phyloP scores from a whole-genome alignment of 805 yeast species.

The Saturnispora silvae region DNA sequence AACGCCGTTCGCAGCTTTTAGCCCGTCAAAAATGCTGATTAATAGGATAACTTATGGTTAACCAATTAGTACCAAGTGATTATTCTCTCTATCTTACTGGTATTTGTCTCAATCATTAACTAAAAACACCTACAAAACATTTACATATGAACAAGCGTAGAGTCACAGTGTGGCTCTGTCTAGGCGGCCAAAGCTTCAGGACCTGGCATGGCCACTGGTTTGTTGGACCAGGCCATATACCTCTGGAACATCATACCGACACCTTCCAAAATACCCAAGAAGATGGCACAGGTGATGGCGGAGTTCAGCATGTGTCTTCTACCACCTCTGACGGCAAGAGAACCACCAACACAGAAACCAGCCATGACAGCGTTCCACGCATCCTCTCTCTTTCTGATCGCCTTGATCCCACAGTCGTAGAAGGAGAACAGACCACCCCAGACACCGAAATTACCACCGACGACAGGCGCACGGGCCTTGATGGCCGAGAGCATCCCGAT shows the following conservation, averaged over 20 bases:
- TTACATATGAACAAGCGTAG: slow-evolving; percentile 3
- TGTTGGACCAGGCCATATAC: slow-evolving; percentile 73
- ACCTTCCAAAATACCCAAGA: slow-evolving; percentile 95
- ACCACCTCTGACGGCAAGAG: slow-evolving; percentile 97
- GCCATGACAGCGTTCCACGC: slow-evolving; percentile 98
- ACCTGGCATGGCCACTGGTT: slow-evolving; percentile 53
- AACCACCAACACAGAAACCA: slow-evolving; percentile 96
- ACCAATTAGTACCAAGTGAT: no score
- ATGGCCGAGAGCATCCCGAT: slow-evolving; percentile 83
- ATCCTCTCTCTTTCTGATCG: slow-evolving; percentile 93
- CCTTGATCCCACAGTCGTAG: slow-evolving; percentile 91
- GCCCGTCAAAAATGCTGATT: no score
- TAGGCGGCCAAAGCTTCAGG: slow-evolving; percentile 24
- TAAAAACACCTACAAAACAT: background rate
- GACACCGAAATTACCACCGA: slow-evolving; percentile 97
- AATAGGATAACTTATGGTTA: no score
- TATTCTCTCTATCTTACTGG: no score
- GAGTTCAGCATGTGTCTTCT: slow-evolving; percentile 94
- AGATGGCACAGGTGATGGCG: slow-evolving; percentile 95
- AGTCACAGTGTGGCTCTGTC: no score
- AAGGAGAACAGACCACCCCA: slow-evolving; percentile 99
- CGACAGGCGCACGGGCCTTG: slow-evolving; percentile 94
- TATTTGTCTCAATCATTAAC: background rate
- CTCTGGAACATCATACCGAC: slow-evolving; percentile 94
- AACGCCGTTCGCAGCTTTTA: no score